phyloP scores from a whole-genome alignment of 2,329 filamentous ascomycete species.

The Verticillium klebahnii region DNA sequence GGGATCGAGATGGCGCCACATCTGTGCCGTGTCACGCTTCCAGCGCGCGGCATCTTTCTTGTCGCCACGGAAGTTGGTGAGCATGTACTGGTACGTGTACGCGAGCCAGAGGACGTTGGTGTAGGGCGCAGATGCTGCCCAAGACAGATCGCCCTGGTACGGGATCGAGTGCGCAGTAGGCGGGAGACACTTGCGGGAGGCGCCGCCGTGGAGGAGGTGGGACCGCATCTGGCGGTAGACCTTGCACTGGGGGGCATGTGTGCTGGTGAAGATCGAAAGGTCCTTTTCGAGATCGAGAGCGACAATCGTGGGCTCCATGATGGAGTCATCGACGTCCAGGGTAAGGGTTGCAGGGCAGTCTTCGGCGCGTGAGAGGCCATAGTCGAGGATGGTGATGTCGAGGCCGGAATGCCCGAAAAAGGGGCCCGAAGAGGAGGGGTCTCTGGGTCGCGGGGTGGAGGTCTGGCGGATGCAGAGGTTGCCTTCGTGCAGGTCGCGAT shows the following conservation, averaged over 20 bases:
- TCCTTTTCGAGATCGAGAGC: conserved; percentile 58
- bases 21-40: conserved; percentile 41
- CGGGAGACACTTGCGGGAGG: conserved; percentile 38
- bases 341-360: conserved; percentile 16
- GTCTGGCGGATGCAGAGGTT: conserved; percentile 55
- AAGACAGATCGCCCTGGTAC: conserved; percentile 41
- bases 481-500: conserved; percentile 62
- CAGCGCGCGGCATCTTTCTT: conserved; percentile 42
- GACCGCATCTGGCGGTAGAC: conserved; percentile 61
- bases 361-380: conserved; percentile 57
- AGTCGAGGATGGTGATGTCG: conserved; percentile 62
- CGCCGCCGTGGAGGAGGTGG: conserved; percentile 45
- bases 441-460: conserved; percentile 25
- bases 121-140: conserved; percentile 53
- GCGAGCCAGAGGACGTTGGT: conserved; percentile 63
- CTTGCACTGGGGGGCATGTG: conserved; percentile 54
- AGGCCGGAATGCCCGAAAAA: conserved; percentile 56
- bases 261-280: conserved; percentile 54
- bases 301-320: conserved; percentile 31
- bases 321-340: conserved; percentile 21
- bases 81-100: conserved; percentile 54
- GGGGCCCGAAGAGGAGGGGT: conserved; percentile 22
- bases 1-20: conserved; percentile 50
- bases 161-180: conserved; percentile 40
- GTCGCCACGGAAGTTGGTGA: conserved; percentile 40